Conservation (phyloP, 2,329 filamentous ascomycete species). For the Myriosclerotinia duriaeana region DNA sequence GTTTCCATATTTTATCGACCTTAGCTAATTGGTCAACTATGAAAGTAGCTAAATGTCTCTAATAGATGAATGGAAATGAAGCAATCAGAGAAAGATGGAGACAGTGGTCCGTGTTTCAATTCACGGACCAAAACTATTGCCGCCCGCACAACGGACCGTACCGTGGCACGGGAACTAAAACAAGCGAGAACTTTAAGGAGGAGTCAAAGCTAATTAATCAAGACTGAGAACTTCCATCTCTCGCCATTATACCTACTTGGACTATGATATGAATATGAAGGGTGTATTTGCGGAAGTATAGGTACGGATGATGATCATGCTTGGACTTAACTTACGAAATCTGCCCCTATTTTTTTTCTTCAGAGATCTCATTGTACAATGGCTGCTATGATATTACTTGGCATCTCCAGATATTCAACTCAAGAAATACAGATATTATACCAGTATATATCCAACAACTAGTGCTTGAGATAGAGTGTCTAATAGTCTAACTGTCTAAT, state of each 20-base stretch:
- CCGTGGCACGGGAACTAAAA: constrained; percentile 14
- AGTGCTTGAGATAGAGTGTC: background rate
- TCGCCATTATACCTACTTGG: background rate
- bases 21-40: no score
- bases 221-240: background rate
- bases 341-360: no score
- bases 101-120: constrained; percentile 8
- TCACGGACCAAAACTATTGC: background rate
- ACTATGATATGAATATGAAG: background rate
- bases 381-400: background rate
- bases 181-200: constrained; percentile 23
- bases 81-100: background rate
- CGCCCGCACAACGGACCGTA: constrained; percentile 18
- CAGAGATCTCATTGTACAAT: background rate
- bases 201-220: background rate
- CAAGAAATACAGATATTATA: no score
- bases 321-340: no score
- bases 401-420: background rate
- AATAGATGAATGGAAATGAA: background rate
- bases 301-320: no score
- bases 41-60: no score
- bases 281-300: no score
- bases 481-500: no score
- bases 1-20: background rate
- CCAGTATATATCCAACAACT: background rate